Evolutionary conservation across 2,329 filamentous ascomycete species (phyloP), one percentile per base, ranked within the genome.

Genomic region (Epichloe gansuensis): DNA sequence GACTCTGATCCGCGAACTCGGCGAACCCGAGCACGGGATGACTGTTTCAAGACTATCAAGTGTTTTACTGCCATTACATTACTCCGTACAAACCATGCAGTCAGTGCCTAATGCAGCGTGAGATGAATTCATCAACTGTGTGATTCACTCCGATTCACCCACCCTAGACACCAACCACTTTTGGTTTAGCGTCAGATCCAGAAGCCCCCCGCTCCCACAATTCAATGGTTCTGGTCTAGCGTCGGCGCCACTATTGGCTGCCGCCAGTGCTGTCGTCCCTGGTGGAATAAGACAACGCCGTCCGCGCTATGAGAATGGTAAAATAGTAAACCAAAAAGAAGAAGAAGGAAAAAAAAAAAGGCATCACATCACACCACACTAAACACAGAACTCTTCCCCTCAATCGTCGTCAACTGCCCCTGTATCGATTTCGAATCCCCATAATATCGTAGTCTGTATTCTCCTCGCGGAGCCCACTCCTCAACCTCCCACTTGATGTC

Each of bases 401-500:
- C 78, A 69, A 95, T 94, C 7, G 75, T 68, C 13, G 73, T 78
- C 42, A 93, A 68, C 0, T 84, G 87, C 13, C 71, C 72, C 6
- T 39, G 36, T 53, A 81, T 64, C 17, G 74, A 71, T 74, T 89
- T 95, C 17, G 79, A 74, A 68, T 95, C 87, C 0, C 90, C 90
- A 68, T 82, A 89, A 64, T 95, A 95, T 65, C 74, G 77, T 43
- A 95, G 68, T 38, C 89, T 73, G 67, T 95, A 95, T 55, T 74
- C 77, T 0, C 87, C 89, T 9, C 63, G 67, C 58, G 70, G 69
- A 41, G 72, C 73, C 57, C 73, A 74, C 49, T 74, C 71, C 66
- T 85, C 83, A 58, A 88, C 85, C 66, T 89, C 83, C 90, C 90
- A 96, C 47, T 74, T 75, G 46, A 95, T 73, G 1, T 72, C 80